Conservation (phyloP, 2,329 filamentous ascomycete species). For the Exophiala phaeomuriformis region DNA sequence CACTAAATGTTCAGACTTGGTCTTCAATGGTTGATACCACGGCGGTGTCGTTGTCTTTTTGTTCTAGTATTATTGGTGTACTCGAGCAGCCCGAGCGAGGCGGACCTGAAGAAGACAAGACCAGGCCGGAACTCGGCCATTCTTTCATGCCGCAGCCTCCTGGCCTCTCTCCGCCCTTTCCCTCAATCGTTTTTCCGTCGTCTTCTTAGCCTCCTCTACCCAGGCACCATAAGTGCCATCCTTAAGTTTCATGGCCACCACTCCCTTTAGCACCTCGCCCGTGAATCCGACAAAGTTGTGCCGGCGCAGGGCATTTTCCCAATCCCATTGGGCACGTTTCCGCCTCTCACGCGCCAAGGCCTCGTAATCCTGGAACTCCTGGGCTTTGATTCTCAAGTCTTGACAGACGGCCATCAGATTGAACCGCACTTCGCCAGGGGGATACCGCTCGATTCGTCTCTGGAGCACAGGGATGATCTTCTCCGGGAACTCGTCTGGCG, state of each 20-base stretch:
- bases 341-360: slow-evolving; percentile 69
- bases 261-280: slow-evolving; percentile 79
- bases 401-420: slow-evolving; percentile 89
- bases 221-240: slow-evolving; percentile 69
- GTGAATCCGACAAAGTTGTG: slow-evolving; percentile 98
- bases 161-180: slow-evolving; percentile 23
- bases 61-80: too few species aligned
- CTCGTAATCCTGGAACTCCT: slow-evolving; percentile 75
- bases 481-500: slow-evolving; percentile 62
- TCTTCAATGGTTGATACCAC: too few species aligned
- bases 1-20: too few species aligned
- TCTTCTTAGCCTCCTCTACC: slow-evolving; percentile 60
- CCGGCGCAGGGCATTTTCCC: slow-evolving; percentile 84
- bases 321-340: slow-evolving; percentile 81
- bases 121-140: background rate
- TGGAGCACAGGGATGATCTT: slow-evolving; percentile 83
- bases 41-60: too few species aligned
- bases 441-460: slow-evolving; percentile 76
- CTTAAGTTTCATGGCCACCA: slow-evolving; percentile 65
- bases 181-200: slow-evolving; percentile 38
- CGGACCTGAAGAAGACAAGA: too few species aligned
- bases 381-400: slow-evolving; percentile 69
- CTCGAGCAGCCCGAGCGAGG: too few species aligned
- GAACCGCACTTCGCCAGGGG: slow-evolving; percentile 81
- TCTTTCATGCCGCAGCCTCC: slow-evolving; percentile 2